Evolutionary conservation across 768 basidiomycete species (phyloP).

Genomic region (Paxillus involutus): DNA sequence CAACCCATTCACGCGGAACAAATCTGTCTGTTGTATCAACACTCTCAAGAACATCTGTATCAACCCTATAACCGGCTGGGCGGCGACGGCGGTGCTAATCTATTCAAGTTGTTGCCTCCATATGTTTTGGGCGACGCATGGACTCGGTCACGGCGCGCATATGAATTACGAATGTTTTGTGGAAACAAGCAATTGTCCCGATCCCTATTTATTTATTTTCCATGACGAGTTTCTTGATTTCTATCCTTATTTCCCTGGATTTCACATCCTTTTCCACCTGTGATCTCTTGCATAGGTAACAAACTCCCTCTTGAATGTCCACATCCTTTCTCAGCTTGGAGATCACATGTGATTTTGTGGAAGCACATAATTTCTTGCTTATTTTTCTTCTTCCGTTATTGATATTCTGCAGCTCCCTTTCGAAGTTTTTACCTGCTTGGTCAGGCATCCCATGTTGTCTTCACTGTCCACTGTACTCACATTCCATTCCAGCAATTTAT

Average conservation of each 20-base stretch:
- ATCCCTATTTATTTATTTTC: constrained; percentile 20
- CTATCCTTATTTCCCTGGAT: constrained; percentile 28
- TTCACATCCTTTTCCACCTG: constrained; percentile 7
- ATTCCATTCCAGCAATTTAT: constrained; percentile 4
- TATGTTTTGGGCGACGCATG: constrained; percentile 26
- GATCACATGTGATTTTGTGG: constrained; percentile 6
- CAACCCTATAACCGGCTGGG: constrained; percentile 28
- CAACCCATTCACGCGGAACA: constrained; percentile 25
- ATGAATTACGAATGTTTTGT: constrained; percentile 27
- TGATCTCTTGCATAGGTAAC: constrained; percentile 16
- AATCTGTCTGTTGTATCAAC: constrained; percentile 31
- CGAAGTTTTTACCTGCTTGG: constrained; percentile 18
- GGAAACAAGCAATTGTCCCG: constrained; percentile 13
- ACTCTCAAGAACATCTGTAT: constrained; percentile 32
- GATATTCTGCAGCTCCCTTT: neutral
- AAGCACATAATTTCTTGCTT: constrained; percentile 8
- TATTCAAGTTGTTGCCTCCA: constrained; percentile 30
- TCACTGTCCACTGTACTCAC: constrained; percentile 15
- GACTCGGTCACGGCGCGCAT: constrained; percentile 15
- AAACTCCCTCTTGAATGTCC: constrained; percentile 1
- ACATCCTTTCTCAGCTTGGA: neutral
- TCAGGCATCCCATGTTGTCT: constrained; percentile 16
- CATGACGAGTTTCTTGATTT: constrained; percentile 11
- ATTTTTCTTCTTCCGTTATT: constrained; percentile 1
- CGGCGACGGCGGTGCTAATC: constrained; percentile 22